Base-by-base conservation (phyloP, 2,329 filamentous ascomycete genomes). In the Rutstroemia sp. region DNA sequence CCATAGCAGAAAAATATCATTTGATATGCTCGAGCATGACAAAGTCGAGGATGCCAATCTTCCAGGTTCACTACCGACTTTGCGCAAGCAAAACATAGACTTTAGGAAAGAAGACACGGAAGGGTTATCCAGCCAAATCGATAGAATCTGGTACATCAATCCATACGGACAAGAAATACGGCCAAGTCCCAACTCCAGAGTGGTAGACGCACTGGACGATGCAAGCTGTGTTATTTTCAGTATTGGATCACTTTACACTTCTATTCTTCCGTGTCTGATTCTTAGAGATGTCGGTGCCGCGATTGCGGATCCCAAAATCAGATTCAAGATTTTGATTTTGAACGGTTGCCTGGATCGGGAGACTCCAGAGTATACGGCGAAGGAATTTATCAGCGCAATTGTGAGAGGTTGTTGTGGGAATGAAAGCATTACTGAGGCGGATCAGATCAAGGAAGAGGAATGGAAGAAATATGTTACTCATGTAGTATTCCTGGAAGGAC, bases 111-210 rank as follows among this genome's bases (percentile, higher is more conserved):
- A 66, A 2, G 77, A 82, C 40, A 86, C 90, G 60, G 83, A 88
- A 59, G 88, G 92, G 54, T 76, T 97, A 1, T 81, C 89, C 0
- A 79, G 87, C 0, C 80, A 89, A 27, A 95, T 97, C 63, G 78
- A 85, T 54, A 76, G 92, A 2, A 79, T 97, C 34, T 97, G 91
- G 90, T 97, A 97, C 74, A 97, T 97, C 74, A 97, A 96, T 67
- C 92, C 92, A 0, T 97, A 96, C 70, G 92, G 92, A n/a, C 90
- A 96, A 69, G 92, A 96, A 71, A 96, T 97, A 63, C 83, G 86
- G 17, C 88, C 92, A 0, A 80, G 85, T 0, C 88, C 90, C 2
- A 97, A 96, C 66, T 85, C 90, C 0, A 84, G 89, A 48, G 89
- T 92, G 0, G 5, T 54, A 84, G 89, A 51, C 89, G 83, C 89